Evolutionary conservation across 495 filamentous ascomycete species (phyloP).

Genomic region (Aspergillus steynii): DNA sequence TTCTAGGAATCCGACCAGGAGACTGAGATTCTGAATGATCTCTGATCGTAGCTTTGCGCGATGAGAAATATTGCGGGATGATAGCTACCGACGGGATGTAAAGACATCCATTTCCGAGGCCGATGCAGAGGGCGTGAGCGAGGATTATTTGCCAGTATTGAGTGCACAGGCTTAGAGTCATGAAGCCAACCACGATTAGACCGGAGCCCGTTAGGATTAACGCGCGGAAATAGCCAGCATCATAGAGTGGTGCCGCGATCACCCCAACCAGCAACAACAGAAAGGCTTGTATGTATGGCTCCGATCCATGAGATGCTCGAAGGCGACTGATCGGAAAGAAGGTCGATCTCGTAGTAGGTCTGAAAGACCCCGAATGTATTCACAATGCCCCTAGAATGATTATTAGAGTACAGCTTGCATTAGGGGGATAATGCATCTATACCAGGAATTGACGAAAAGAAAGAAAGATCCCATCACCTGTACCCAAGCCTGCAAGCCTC

Average conservation of each 20-base stretch:
- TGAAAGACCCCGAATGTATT: constrained; percentile 3
- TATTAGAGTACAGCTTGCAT: background rate
- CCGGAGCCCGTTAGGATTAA: constrained; percentile 4
- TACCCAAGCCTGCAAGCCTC: constrained; percentile 1
- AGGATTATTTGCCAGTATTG: constrained; percentile 36
- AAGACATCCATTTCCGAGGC: constrained; percentile 20
- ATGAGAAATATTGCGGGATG: constrained; percentile 3
- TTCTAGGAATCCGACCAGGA: constrained; percentile 8
- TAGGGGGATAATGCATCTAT: background rate
- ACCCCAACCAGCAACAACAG: constrained; percentile 2
- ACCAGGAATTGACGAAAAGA: constrained; percentile 3
- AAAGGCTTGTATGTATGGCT: background rate
- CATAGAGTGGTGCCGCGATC: constrained; percentile 7
- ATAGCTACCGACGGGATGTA: constrained; percentile 6
- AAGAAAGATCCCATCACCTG: background rate
- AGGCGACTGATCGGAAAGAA: background rate
- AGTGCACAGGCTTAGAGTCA: constrained; percentile 24
- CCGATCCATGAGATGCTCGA: background rate
- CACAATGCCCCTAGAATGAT: background rate
- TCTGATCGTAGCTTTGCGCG: constrained; percentile 1
- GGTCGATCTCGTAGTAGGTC: background rate
- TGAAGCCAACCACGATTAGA: constrained; percentile 20
- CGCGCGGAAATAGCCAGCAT: constrained; percentile 6
- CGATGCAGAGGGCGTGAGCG: constrained; percentile 28
- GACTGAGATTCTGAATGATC: constrained; percentile 7